Percentiles rank a stretch among this genome's conserved stretches.
These are phyloP conservation scores for Blakeslea trispora DNA, from an alignment of 371 early-diverging fungal species.

Conservation along the genomic window DNA sequence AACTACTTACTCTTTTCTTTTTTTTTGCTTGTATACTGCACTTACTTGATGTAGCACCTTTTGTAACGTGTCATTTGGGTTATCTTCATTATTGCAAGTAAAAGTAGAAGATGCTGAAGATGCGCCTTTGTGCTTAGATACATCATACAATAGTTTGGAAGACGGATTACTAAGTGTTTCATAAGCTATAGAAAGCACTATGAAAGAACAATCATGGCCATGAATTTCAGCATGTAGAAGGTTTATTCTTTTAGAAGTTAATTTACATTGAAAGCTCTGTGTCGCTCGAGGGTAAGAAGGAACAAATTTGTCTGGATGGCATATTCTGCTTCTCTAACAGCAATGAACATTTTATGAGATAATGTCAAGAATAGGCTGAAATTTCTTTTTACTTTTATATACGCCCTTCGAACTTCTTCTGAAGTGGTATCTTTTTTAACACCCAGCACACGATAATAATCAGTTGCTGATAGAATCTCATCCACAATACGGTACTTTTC, in stretches of 20 bases:
- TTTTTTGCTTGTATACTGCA: no score
- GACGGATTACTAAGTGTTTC: constrained; percentile 65
- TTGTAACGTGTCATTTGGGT: constrained; percentile 54
- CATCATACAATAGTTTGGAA: constrained; percentile 56
- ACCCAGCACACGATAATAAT: constrained; percentile 42
- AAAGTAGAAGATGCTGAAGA: constrained; percentile 33
- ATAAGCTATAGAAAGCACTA: constrained; percentile 63
- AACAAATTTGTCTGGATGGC: constrained; percentile 50
- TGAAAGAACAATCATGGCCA: no score
- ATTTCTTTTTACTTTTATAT: constrained; percentile 35
- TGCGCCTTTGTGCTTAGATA: constrained; percentile 43
- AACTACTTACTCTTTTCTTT: neutral
- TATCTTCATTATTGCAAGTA: constrained; percentile 28
- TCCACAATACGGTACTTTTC: constrained; percentile 45
- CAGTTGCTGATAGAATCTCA: constrained; percentile 36
- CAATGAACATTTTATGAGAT: neutral
- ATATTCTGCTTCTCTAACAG: constrained; percentile 43
- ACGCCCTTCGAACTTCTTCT: constrained; percentile 48
- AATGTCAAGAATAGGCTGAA: neutral
- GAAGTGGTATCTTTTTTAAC: constrained; percentile 28
- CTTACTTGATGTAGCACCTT: constrained; percentile 60
- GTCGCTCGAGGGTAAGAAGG: constrained; percentile 33
- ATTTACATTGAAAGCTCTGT: constrained; percentile 46
- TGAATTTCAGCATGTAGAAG: neutral
- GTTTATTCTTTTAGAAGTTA: neutral